These are phyloP conservation scores for Naegleria gruberi DNA, from an alignment of 208 protist species.

Conservation along the genomic window DNA sequence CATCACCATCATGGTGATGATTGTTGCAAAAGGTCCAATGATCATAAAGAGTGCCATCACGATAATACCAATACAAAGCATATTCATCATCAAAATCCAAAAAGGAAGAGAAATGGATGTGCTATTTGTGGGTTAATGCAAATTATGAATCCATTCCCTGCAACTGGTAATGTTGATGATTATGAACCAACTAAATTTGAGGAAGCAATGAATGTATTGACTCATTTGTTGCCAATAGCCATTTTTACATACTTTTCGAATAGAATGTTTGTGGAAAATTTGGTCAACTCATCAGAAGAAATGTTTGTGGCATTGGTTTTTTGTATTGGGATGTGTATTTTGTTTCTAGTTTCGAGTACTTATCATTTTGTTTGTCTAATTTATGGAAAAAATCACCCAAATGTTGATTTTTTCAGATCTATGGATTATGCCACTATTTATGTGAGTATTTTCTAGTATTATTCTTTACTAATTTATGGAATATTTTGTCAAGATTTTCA, in stretches of 20 bases:
- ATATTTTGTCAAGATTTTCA: background rate
- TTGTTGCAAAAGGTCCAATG: background rate
- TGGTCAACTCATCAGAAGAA: background rate
- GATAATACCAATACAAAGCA: no score
- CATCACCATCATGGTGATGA: background rate
- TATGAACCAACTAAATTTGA: background rate
- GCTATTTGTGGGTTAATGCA: background rate
- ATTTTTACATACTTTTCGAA: background rate
- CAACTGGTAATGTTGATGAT: background rate
- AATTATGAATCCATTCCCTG: background rate
- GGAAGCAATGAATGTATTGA: background rate
- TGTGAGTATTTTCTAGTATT: background rate
- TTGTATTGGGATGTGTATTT: background rate
- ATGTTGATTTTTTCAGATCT: background rate
- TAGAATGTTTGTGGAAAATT: background rate
- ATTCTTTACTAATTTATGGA: no score
- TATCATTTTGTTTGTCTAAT: background rate
- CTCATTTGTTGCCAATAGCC: background rate
- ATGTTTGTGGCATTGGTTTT: background rate
- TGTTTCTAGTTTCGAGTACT: background rate
- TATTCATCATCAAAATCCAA: background rate
- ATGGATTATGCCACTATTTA: background rate
- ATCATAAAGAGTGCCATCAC: background rate
- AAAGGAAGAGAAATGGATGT: background rate
- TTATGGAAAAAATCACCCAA: background rate